These are phyloP conservation scores for Thraustotheca clavata DNA, from an alignment of 352 stramenopile genomes.

Conservation along the genomic window DNA sequence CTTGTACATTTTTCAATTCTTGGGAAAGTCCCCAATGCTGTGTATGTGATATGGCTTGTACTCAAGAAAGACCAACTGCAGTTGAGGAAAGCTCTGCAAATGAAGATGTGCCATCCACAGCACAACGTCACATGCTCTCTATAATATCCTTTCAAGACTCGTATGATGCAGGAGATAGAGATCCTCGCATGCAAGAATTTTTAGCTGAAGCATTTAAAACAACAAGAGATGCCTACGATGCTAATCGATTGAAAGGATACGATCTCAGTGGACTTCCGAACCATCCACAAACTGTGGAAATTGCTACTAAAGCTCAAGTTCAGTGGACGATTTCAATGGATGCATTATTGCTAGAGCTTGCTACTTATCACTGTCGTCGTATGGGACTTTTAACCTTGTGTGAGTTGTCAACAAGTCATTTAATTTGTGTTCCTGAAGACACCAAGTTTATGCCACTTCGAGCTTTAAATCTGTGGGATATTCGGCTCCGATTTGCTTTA, in stretches of 20 bases:
- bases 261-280: conserved; percentile 47
- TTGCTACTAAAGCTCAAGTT: conserved; percentile 34
- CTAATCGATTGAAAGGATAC: conserved; percentile 39
- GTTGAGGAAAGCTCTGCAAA: background rate
- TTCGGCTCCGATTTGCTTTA: conserved; percentile 48
- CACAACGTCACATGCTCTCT: background rate
- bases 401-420: conserved; percentile 57
- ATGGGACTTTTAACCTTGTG: conserved; percentile 50
- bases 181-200: conserved; percentile 12
- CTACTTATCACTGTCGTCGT: conserved; percentile 31
- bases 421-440: conserved; percentile 22
- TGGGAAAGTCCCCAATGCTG: conserved; percentile 41
- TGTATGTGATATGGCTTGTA: conserved; percentile 34
- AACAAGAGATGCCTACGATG: conserved; percentile 35
- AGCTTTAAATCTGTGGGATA: conserved; percentile 40
- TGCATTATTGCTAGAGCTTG: conserved; percentile 48
- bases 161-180: conserved; percentile 7
- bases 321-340: conserved; percentile 75
- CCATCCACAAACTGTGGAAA: conserved; percentile 37
- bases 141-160: conserved; percentile 2
- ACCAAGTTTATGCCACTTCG: background rate
- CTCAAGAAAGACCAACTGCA: background rate
- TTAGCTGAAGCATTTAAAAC: background rate
- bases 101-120: conserved; percentile 25
- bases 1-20: conserved; percentile 61